Conservation (phyloP, 2,329 filamentous ascomycete species). For the Penicillium sp. region DNA sequence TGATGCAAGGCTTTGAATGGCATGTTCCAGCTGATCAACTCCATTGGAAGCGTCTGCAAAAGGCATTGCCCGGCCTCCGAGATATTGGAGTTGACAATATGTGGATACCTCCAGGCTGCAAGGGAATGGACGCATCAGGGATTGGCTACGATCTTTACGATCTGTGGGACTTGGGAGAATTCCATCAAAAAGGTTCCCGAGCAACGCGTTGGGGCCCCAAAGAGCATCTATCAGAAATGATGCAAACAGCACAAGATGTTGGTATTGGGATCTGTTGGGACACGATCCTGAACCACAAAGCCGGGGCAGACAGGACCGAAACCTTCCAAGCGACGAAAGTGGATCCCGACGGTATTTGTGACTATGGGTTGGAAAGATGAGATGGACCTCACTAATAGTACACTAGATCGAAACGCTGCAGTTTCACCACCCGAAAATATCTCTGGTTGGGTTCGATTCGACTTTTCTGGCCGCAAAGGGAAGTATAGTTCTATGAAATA, state of each 20-base stretch:
- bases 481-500: constrained; percentile 64
- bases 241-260: constrained; percentile 51
- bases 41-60: constrained; percentile 62
- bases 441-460: constrained; percentile 66
- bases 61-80: constrained; percentile 55
- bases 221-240: constrained; percentile 59
- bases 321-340: constrained; percentile 64
- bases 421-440: constrained; percentile 60
- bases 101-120: constrained; percentile 72
- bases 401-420: constrained; percentile 55
- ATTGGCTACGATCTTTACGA: constrained; percentile 72
- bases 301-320: constrained; percentile 65
- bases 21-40: constrained; percentile 61
- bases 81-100: constrained; percentile 61
- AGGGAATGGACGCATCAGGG: constrained; percentile 60
- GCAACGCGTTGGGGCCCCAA: constrained; percentile 69
- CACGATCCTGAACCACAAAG: constrained; percentile 71
- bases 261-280: constrained; percentile 66
- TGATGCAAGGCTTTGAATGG: constrained; percentile 75
- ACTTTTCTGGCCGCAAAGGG: constrained; percentile 62
- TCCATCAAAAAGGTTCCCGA: constrained; percentile 64
- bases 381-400: neutral
- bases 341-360: constrained; percentile 48
- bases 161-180: constrained; percentile 69
- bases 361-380: neutral